phyloP scores from a whole-genome alignment of 768 basidiomycete genomes.

The Nidularia pulvinata region DNA sequence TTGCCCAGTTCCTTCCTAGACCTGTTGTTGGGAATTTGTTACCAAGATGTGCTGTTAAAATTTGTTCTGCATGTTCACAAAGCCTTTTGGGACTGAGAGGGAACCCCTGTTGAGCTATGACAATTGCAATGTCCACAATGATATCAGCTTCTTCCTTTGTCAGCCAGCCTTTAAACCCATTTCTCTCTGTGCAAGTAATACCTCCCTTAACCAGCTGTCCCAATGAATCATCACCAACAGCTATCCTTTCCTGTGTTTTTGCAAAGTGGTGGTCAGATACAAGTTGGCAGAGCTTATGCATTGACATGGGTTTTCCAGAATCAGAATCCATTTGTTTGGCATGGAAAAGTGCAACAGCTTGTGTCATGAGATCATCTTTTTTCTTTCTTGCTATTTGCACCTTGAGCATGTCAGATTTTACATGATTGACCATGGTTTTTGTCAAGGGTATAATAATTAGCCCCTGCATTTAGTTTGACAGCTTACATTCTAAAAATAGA shows the following conservation, averaged over 20 bases:
- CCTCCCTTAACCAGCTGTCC: conserved; percentile 10
- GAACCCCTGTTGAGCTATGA: conserved; percentile 27
- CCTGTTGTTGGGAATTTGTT: conserved; percentile 21
- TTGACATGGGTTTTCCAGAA: background rate
- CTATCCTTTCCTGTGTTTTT: conserved; percentile 6
- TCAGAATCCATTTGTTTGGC: conserved; percentile 1
- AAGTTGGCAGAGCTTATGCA: conserved; percentile 3
- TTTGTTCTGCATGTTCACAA: conserved; percentile 28
- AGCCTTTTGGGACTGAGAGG: conserved; percentile 27
- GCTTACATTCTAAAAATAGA: too few relatives aligned
- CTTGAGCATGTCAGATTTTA: too few relatives aligned
- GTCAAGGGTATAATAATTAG: too few relatives aligned
- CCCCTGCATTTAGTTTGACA: too few relatives aligned
- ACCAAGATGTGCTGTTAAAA: conserved; percentile 21
- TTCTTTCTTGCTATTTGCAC: background rate
- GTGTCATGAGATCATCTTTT: background rate
- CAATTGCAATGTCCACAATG: conserved; percentile 22
- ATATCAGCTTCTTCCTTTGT: conserved; percentile 20
- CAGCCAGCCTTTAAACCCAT: conserved; percentile 23
- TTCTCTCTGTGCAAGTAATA: conserved; percentile 15
- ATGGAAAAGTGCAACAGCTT: background rate
- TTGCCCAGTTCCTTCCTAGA: conserved; percentile 35
- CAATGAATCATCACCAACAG: conserved; percentile 11
- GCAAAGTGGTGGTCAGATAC: conserved; percentile 2
- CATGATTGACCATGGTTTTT: too few relatives aligned